Evolutionary conservation across 225 moss, liverwort and hornwort genomes (phyloP).

Genomic region (Climacium dendroides): DNA sequence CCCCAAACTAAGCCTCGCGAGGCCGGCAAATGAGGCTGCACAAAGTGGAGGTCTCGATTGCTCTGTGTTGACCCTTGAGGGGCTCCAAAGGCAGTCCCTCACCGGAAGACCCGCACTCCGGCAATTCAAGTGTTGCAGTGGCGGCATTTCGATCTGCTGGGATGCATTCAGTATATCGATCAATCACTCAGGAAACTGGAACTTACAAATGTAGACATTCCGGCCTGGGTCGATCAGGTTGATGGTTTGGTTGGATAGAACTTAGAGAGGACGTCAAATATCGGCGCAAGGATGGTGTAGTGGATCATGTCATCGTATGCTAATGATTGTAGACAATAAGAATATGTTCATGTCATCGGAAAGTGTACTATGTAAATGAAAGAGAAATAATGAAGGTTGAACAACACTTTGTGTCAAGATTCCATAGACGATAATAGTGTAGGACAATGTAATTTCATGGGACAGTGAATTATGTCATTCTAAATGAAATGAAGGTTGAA

Average conservation of each 20-base stretch:
- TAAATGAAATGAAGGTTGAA: background rate
- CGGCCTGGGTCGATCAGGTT: background rate
- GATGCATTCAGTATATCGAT: no score
- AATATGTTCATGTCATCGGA: background rate
- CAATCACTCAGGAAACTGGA: background rate
- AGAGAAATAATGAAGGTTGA: background rate
- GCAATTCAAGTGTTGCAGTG: background rate
- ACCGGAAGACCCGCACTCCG: background rate
- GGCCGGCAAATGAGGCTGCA: background rate
- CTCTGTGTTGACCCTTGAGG: background rate
- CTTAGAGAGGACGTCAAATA: background rate
- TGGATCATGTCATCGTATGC: background rate
- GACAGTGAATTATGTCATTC: background rate
- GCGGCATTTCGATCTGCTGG: background rate
- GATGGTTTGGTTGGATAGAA: background rate
- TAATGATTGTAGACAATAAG: background rate
- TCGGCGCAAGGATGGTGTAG: background rate
- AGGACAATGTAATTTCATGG: background rate
- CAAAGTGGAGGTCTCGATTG: background rate
- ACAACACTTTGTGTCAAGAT: background rate
- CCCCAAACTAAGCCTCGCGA: background rate
- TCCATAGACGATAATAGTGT: accelerated
- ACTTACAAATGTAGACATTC: background rate
- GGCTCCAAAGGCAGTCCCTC: background rate
- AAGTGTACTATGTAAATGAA: no score